These are phyloP conservation scores for Melaleuca quinquenervia DNA, from an alignment of 345 rosid genomes.

Conservation along the genomic window DNA sequence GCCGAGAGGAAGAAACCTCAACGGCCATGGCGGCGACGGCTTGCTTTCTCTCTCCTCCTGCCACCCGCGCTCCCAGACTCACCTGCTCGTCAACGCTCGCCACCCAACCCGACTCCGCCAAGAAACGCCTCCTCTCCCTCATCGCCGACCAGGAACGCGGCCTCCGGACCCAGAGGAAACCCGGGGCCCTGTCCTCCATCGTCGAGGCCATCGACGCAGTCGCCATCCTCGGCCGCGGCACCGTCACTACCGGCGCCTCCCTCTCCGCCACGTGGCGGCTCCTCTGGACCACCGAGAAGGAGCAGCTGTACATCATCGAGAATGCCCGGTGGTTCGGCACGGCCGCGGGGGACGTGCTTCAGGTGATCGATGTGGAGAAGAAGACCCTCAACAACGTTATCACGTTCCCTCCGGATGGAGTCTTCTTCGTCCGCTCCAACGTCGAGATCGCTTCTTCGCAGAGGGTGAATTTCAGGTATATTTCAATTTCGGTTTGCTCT, in stretches of 20 bases:
- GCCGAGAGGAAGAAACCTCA: not conserved
- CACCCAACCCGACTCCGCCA: slow-evolving; percentile 11
- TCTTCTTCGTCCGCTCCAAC: slow-evolving; percentile 71
- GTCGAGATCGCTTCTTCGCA: slow-evolving; percentile 65
- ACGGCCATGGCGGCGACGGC: not conserved
- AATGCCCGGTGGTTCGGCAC: slow-evolving; percentile 71
- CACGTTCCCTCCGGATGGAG: slow-evolving; percentile 88
- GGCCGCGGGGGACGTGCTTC: slow-evolving; percentile 69
- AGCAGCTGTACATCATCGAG: slow-evolving; percentile 83
- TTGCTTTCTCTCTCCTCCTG: not conserved
- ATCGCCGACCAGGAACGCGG: slow-evolving; percentile 81
- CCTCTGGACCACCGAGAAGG: slow-evolving; percentile 95
- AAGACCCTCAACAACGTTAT: slow-evolving; percentile 63
- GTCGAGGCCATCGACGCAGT: slow-evolving; percentile 53
- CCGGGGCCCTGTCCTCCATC: slow-evolving; percentile 36
- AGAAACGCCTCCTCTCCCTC: slow-evolving; percentile 48
- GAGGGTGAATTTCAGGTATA: slow-evolving; percentile 73
- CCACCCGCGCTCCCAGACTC: not conserved
- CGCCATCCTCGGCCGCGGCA: slow-evolving; percentile 44
- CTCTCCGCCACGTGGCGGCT: slow-evolving; percentile 84
- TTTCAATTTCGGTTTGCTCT: not conserved
- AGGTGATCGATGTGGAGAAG: slow-evolving; percentile 71
- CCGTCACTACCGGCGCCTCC: slow-evolving; percentile 45
- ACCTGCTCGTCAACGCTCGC: slow-evolving; percentile 6
- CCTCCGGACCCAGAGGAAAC: slow-evolving; percentile 64